Conservation (phyloP, 306 rosid genomes). For the Cucurbita pepo region DNA sequence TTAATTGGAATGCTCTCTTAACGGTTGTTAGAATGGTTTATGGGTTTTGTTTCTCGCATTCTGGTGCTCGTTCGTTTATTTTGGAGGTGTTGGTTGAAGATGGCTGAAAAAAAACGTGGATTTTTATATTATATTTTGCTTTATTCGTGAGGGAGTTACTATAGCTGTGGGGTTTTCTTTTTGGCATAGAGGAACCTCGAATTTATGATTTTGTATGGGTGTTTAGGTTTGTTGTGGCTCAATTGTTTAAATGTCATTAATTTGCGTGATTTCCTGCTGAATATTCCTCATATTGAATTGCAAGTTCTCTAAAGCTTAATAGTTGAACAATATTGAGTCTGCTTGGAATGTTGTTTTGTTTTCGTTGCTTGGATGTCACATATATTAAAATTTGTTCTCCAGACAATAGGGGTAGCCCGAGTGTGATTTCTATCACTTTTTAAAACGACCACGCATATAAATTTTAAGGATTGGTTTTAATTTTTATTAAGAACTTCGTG, state of each 20-base stretch:
- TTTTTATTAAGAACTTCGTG: background rate
- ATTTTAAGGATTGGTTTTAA: background rate
- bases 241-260: background rate
- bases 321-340: background rate
- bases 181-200: background rate
- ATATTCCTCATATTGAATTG: background rate
- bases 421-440: background rate
- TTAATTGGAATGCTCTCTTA: background rate
- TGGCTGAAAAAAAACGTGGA: background rate
- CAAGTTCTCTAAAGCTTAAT: background rate
- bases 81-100: background rate
- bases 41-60: background rate
- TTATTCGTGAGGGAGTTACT: background rate
- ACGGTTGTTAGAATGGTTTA: background rate
- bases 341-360: background rate
- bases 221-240: background rate
- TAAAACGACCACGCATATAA: background rate
- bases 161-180: background rate
- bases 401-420: background rate
- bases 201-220: background rate
- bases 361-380: background rate
- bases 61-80: background rate
- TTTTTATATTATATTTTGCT: background rate
- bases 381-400: background rate
- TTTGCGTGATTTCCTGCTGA: background rate